Evolutionary conservation across 1,284 basidiomycete genomes (phyloP).

Genomic region (Spongispora temasekensis): DNA sequence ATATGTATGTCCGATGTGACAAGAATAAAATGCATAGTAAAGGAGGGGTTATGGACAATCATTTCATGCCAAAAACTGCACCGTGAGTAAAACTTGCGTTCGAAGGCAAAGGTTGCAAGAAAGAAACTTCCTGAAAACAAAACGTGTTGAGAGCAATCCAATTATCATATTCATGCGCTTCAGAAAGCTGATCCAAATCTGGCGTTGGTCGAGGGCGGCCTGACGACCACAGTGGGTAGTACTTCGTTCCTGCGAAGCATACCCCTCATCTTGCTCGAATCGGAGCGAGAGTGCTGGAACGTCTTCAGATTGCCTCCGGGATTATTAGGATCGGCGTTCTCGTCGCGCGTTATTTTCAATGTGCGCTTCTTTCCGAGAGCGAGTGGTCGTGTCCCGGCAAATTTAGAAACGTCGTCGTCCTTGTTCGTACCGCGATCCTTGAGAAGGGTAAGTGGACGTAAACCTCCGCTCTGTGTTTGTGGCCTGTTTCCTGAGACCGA

Average conservation of each 20-base stretch:
- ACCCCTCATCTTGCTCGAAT: slow-evolving; percentile 60
- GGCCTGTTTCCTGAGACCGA: slow-evolving; percentile 33
- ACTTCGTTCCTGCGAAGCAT: slow-evolving; percentile 42
- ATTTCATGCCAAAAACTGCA: too few species aligned
- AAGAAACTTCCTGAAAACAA: too few species aligned
- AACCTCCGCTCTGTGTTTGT: slow-evolving; percentile 44
- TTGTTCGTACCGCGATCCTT: slow-evolving; percentile 44
- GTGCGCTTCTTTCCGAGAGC: slow-evolving; percentile 48
- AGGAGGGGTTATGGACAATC: too few species aligned
- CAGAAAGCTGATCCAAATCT: slow-evolving; percentile 9
- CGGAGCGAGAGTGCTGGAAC: slow-evolving; percentile 56
- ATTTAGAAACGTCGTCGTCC: slow-evolving; percentile 17
- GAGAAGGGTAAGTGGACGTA: slow-evolving; percentile 58
- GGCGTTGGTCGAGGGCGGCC: slow-evolving; percentile 41
- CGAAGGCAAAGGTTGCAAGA: too few species aligned
- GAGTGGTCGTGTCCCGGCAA: slow-evolving; percentile 50
- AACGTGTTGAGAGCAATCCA: too few species aligned
- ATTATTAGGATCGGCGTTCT: slow-evolving; percentile 44
- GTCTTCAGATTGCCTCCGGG: slow-evolving; percentile 50
- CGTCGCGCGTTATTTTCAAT: slow-evolving; percentile 43
- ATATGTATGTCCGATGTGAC: too few species aligned
- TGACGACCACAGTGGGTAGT: slow-evolving; percentile 47
- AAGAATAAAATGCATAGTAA: too few species aligned
- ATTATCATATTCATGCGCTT: too few species aligned
- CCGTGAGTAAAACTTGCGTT: too few species aligned